Base-by-base conservation (phyloP, 257 asterid species). In the Salvia splendens region DNA sequence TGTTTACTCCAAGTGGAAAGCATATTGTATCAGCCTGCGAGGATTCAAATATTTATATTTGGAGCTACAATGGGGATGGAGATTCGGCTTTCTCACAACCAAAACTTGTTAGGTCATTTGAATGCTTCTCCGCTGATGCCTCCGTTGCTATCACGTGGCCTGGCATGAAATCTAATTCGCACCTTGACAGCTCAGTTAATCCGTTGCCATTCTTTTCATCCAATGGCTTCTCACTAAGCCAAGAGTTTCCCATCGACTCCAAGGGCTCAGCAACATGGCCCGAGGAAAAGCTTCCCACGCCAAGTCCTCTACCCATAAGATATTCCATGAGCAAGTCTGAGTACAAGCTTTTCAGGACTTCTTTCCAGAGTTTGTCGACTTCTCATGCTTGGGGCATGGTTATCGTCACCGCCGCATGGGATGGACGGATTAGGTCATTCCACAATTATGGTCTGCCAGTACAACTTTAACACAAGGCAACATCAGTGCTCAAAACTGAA, bases 261-360 rank as follows among this genome's bases (percentile, higher is more conserved):
- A 77, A 69, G 64, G 93, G 88, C 59, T 84, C 98, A 0, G 99
- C 95, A 12, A 95, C 99, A 42, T 95, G 99, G 99, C 99, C 99
- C 0, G 99, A 95, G 76, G 99, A 95, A 74, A 95, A 91, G 84
- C 99, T 89, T 62, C 92, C 89, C 0, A 12, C 64, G 8, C 73
- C 92, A 5, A 77, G 79, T 42, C 81, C 82, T 5, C 80, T 36
- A 55, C 36, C 61, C 1, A 28, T 65, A 0, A 48, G 81, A 17
- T 70, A 88, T 14, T 73, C 75, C 7, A 54, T 91, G 76, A 77
- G 86, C 61, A 94, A 79, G 82, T 80, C 96, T n/a, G 84, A 80
- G 75, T 82, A 80, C 81, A 90, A 82, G 77, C 82, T 92, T 47
- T 86, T 92, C 67, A 86, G 76, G 77, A 69, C 75, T 8, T 84